These are phyloP conservation scores for Malus fusca DNA, from an alignment of 306 rosid species.

Conservation along the genomic window DNA sequence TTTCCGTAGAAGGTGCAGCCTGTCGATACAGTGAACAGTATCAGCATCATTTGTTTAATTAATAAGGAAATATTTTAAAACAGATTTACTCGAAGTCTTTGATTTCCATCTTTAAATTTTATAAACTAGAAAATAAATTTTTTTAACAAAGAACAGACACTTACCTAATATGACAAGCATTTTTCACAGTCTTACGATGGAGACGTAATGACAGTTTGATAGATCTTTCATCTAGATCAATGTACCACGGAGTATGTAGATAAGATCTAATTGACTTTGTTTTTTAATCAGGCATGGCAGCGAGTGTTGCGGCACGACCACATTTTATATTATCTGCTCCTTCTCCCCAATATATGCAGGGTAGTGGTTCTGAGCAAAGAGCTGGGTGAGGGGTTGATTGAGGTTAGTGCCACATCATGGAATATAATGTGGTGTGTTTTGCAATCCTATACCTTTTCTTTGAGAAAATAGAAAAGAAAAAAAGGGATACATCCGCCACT, in stretches of 20 bases:
- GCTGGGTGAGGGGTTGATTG: conserved; percentile 70
- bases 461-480: neutral
- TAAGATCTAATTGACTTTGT: conserved; percentile 1
- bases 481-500: neutral
- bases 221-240: neutral
- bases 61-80: neutral
- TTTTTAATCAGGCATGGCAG: conserved; percentile 55
- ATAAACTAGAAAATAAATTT: neutral
- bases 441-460: neutral
- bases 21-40: neutral
- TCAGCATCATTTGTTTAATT: neutral
- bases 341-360: conserved; percentile 51
- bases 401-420: conserved; percentile 35
- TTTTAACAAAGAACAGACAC: neutral
- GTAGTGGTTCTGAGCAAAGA: conserved; percentile 80
- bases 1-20: neutral
- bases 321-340: conserved; percentile 74
- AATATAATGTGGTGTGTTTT: neutral
- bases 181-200: neutral
- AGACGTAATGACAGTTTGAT: neutral
- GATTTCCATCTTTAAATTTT: neutral
- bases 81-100: neutral
- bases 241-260: neutral
- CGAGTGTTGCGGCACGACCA: conserved; percentile 72
- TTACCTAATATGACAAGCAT: neutral